Evolutionary conservation across 176 grass and related monocot species (phyloP).

Genomic region (Avena eriantha): DNA sequence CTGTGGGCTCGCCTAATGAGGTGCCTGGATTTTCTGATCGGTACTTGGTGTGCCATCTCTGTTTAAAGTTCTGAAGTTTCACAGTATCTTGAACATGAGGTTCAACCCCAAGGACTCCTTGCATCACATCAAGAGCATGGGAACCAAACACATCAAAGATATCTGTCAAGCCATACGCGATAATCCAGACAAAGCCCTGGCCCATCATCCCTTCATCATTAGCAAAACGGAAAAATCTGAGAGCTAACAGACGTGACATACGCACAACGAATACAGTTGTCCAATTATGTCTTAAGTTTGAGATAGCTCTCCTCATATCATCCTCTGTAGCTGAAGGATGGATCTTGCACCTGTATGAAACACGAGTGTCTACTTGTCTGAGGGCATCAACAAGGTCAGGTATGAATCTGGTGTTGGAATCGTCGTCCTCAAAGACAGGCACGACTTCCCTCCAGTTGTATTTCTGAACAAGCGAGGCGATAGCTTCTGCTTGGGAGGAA

Average conservation of each 20-base stretch:
- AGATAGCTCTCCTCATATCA: slow-evolving; percentile 48
- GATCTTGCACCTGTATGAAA: slow-evolving; percentile 57
- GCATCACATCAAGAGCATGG: slow-evolving; percentile 63
- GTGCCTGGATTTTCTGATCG: slow-evolving; percentile 28
- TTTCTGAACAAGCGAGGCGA: slow-evolving; percentile 56
- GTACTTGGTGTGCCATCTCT: slow-evolving; percentile 59
- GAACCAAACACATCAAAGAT: slow-evolving; percentile 56
- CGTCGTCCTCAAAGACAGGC: slow-evolving; percentile 55
- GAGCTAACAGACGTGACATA: slow-evolving; percentile 63
- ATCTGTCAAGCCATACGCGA: slow-evolving; percentile 76
- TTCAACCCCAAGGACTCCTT: slow-evolving; percentile 73
- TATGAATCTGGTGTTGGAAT: slow-evolving; percentile 53
- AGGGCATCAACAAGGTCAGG: slow-evolving; percentile 72
- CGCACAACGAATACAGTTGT: slow-evolving; percentile 74
- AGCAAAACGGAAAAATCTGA: slow-evolving; percentile 58
- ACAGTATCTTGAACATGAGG: slow-evolving; percentile 50
- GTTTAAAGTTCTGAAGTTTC: slow-evolving; percentile 36
- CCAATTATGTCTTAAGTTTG: slow-evolving; percentile 46
- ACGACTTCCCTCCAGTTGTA: slow-evolving; percentile 75
- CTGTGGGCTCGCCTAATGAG: slow-evolving; percentile 39
- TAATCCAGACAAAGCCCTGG: slow-evolving; percentile 75
- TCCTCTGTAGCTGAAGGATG: slow-evolving; percentile 26
- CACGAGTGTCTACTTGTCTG: slow-evolving; percentile 42
- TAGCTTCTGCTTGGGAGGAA: slow-evolving; percentile 62
- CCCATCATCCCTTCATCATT: slow-evolving; percentile 62